Evolutionary conservation across 163 green algal genomes (phyloP).

Genomic region (Botryococcus braunii): DNA sequence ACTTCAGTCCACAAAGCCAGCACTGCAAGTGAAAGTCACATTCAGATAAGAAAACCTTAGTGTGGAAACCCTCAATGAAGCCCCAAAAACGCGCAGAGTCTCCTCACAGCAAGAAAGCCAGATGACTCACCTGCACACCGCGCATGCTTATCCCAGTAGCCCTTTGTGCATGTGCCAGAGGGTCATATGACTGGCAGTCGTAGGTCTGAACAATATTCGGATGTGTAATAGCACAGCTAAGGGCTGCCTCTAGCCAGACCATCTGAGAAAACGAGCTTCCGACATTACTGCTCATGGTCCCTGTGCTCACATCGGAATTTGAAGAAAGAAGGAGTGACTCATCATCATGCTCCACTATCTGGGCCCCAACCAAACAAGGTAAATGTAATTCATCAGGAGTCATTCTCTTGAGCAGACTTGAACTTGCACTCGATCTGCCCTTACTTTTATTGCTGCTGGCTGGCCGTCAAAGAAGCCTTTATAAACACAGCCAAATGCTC

Average conservation of each 20-base stretch:
- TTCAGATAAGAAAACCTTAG: too few species aligned
- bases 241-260: conserved; percentile 17
- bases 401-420: not conserved
- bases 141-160: too few species aligned
- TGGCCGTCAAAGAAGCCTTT: conserved; percentile 31
- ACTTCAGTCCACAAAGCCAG: too few species aligned
- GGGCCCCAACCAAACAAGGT: not conserved
- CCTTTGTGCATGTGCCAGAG: conserved; percentile 2
- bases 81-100: too few species aligned
- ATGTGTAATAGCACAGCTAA: conserved; percentile 33
- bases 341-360: conserved; percentile 26
- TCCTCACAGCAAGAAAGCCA: too few species aligned
- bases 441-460: conserved; percentile 19
- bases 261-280: not conserved
- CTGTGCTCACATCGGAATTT: not conserved
- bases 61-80: too few species aligned
- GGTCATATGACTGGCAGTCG: conserved; percentile 42
- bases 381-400: not conserved
- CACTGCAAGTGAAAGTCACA: too few species aligned
- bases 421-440: not conserved
- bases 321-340: not conserved
- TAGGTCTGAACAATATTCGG: conserved; percentile 48
- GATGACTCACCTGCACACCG: too few species aligned
- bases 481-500: conserved; percentile 48
- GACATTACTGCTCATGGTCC: conserved; percentile 13